Evolutionary conservation across 495 filamentous ascomycete genomes (phyloP).

Genomic region (Podospora didyma): DNA sequence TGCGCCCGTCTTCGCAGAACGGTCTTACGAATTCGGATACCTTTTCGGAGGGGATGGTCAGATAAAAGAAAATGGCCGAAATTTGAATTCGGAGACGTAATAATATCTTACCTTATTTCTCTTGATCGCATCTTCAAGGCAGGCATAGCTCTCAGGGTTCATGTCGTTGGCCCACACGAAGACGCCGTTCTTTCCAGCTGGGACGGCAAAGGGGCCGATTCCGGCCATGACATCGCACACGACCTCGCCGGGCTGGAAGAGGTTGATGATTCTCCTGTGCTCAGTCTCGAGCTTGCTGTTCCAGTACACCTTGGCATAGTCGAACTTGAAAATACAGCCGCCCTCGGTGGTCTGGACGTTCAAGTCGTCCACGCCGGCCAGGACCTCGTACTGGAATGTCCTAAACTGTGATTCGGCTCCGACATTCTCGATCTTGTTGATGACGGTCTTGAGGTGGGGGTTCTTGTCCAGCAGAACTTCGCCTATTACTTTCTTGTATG

Average conservation of each 20-base stretch:
- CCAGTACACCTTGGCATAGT: constrained; percentile 94
- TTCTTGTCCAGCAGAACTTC: constrained; percentile 87
- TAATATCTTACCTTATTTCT: constrained; percentile 70
- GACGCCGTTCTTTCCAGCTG: constrained; percentile 82
- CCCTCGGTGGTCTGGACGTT: constrained; percentile 70
- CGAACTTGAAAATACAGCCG: constrained; percentile 62
- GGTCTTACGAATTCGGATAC: constrained; percentile 70
- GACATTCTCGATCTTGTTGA: constrained; percentile 91
- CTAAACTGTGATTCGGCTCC: constrained; percentile 80
- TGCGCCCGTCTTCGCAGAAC: constrained; percentile 74
- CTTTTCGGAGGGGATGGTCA: constrained; percentile 37
- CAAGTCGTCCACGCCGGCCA: constrained; percentile 73
- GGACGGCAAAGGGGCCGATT: constrained; percentile 91
- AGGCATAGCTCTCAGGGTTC: constrained; percentile 80
- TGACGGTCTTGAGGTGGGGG: constrained; percentile 70
- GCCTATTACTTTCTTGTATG: constrained; percentile 80
- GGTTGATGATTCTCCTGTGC: constrained; percentile 71
- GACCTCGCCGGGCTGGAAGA: constrained; percentile 79
- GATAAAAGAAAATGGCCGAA: too few species aligned
- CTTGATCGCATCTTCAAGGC: constrained; percentile 63
- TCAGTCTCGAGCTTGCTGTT: constrained; percentile 87
- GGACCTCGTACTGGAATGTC: constrained; percentile 90
- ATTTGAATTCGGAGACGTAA: too few species aligned
- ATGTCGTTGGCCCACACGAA: constrained; percentile 97
- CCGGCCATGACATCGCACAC: constrained; percentile 98